phyloP scores from a whole-genome alignment of 1,284 basidiomycete genomes.

The Sutorius eximius region DNA sequence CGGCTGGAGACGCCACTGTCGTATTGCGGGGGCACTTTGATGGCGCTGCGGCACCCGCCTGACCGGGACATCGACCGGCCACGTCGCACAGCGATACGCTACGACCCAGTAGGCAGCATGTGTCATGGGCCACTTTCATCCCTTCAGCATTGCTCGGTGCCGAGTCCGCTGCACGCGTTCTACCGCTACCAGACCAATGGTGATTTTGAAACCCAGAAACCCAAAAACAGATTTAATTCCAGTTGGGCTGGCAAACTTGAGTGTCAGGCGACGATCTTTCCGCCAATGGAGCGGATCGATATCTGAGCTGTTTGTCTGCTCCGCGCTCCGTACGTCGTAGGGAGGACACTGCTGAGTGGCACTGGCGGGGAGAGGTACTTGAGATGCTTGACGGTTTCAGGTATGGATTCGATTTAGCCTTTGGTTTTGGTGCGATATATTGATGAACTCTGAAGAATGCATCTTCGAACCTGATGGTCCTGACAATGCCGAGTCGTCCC shows the following conservation, averaged over 20 bases:
- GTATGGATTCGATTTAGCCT: background rate
- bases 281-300: slow-evolving; percentile 11
- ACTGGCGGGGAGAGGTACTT: background rate
- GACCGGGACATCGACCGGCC: too few relatives aligned
- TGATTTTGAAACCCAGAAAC: slow-evolving; percentile 8
- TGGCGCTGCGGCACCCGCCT: background rate
- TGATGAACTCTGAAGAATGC: background rate
- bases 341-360: background rate
- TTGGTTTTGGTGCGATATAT: background rate
- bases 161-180: slow-evolving; percentile 1
- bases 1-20: background rate
- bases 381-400: background rate
- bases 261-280: slow-evolving; percentile 2
- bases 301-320: slow-evolving; percentile 8
- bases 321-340: background rate
- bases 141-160: slow-evolving; percentile 5
- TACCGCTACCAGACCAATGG: background rate
- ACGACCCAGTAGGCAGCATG: background rate
- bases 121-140: background rate
- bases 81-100: background rate
- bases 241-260: background rate
- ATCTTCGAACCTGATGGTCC: background rate
- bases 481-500: background rate
- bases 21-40: background rate
- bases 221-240: slow-evolving; percentile 9